Evolutionary conservation across 805 yeast species (phyloP), one percentile per base, ranked within the genome.

Genomic region (Metschnikowia hibisci): DNA sequence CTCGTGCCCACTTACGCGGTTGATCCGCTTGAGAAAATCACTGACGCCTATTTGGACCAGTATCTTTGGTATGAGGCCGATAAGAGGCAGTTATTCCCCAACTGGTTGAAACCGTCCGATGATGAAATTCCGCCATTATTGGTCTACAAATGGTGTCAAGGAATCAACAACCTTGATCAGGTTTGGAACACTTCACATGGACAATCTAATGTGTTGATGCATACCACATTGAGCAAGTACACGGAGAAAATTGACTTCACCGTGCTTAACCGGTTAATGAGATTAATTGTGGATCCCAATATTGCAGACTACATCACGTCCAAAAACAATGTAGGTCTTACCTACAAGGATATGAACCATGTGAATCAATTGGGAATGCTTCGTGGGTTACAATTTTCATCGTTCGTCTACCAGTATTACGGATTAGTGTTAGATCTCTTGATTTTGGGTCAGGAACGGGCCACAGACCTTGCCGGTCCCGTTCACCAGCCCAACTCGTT

Each of bases 1-100:
- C 72, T 91, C 32, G 76, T 82, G 0, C 98, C 99, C 0, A 91
- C 89, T 0, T 90, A 88, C 56, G 77, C 84, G 9, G 76, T 93
- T 12, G 97, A 91, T 58, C 96, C 98, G 0, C 64, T 89, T 32
- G 99, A 93, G 62, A 93, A 90, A 58, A 87, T 93, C 40, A 89
- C 96, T 0, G 99, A 93, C 66, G 96, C 98, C 0, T 93, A 91
- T 53, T 64, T 93, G 32, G 98, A 91, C 57, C 99, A 93, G 57
- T 93, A 91, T 55, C 67, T 93, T 34, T 93, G 98, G 96, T 91
- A 85, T 63, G 98, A 93, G 59, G 91, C 93, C 8, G 96, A 87
- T 42, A 82, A 85, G 58, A 67, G 96, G 46, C 79, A 82, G 6
- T 64, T 93, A 22, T 93, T 93, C 64, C 99, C 99, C 4, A 84